Evolutionary conservation across 2,329 filamentous ascomycete species (phyloP).

Genomic region (Phialemoniopsis sp.): DNA sequence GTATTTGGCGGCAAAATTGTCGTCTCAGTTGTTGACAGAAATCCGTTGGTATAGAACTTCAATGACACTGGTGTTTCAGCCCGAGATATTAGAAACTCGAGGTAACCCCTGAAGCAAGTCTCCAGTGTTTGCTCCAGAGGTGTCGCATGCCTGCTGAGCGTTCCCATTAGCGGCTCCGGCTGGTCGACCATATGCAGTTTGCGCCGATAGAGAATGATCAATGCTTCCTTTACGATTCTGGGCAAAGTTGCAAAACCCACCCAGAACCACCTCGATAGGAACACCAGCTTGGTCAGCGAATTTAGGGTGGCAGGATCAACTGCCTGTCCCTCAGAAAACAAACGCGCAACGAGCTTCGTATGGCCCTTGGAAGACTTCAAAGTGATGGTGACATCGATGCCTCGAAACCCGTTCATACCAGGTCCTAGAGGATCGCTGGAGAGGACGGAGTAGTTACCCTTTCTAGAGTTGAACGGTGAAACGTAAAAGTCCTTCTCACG

Average conservation of each 20-base stretch:
- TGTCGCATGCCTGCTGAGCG: no score
- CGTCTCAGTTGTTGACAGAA: no score
- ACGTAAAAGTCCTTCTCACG: slow-evolving; percentile 74
- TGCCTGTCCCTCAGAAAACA: slow-evolving; percentile 48
- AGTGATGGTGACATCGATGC: slow-evolving; percentile 56
- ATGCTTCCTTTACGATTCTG: slow-evolving; percentile 59
- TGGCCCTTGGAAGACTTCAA: slow-evolving; percentile 56
- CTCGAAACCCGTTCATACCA: slow-evolving; percentile 27
- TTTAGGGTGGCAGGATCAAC: slow-evolving; percentile 45
- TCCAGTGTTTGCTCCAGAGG: no score
- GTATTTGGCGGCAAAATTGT: no score
- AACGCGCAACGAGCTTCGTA: slow-evolving; percentile 56
- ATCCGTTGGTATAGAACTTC: no score
- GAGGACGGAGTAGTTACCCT: slow-evolving; percentile 47
- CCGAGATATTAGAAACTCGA: no score
- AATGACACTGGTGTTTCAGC: no score
- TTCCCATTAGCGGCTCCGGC: slow-evolving; percentile 54
- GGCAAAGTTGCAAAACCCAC: slow-evolving; percentile 63
- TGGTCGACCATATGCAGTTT: slow-evolving; percentile 61
- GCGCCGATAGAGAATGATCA: slow-evolving; percentile 48
- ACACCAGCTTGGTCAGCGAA: slow-evolving; percentile 32
- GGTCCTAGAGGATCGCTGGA: slow-evolving; percentile 43
- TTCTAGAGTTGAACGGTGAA: slow-evolving; percentile 67
- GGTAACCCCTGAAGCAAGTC: no score
- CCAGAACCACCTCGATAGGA: slow-evolving; percentile 61